Evolutionary conservation across 371 early-diverging fungal species (phyloP), one percentile per base, ranked within the genome.

Genomic region (Mortierella sp.): DNA sequence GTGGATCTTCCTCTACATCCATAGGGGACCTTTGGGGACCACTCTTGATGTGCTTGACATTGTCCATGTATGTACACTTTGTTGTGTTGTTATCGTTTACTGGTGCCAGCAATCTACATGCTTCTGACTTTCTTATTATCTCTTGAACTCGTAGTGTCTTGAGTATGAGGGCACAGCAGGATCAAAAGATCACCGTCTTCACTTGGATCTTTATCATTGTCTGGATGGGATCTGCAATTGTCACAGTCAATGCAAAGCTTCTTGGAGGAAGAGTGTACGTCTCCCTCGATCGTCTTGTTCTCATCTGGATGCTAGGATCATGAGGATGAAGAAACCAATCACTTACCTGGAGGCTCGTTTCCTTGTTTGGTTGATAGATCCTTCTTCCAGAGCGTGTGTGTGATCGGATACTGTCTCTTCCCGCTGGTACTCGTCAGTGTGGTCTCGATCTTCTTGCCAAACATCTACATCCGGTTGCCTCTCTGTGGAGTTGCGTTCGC

Each of bases 11-110:
- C 28, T 37, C 28, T n/a, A 8, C 13, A 2, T 41, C 24, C 0
- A 28, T 71, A 93, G 94, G 96, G 95, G 97, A 96, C 81, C 82
- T 96, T 27, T 97, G 97, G 97, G 97, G 97, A 5, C 97, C 97
- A 21, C 83, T 97, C 49, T 81, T 97, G 52, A 85, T 97, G 64
- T 96, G 96, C 64, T 81, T 96, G 47, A 83, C 88, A 14, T 81
- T 97, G 53, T 94, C 97, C 5, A 86, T 94, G 92, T 92, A 84
- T 54, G 86, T 73, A 10, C 25, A 14, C 44, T 25, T 43, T 21
- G 24, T 39, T 19, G 27, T 54, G 53, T 45, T 53, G 13, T 17
- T 44, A 40, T 37, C 53, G 25, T 39, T 24, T 31, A 37, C 47
- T 24, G 34, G 34, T 34, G 10, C 10, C 7, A 34, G 10, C 34